A percentile compares a stretch with the other conserved stretches of the same genome.
Evolutionary conservation across 768 basidiomycete genomes (phyloP).

Genomic region (Amanita exitialis): DNA sequence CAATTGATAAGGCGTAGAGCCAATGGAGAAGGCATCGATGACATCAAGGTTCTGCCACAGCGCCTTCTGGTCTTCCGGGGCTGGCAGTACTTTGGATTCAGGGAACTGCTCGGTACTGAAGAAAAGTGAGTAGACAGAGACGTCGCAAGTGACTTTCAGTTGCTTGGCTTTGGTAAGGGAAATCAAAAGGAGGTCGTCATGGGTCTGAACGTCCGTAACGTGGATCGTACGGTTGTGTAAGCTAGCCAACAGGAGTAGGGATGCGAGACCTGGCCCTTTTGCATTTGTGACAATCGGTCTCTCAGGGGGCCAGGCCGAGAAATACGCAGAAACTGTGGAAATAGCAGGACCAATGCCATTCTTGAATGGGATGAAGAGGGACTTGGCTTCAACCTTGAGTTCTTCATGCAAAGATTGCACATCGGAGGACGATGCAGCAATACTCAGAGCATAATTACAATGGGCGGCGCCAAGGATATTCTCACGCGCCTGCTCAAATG

Average conservation of each 20-base stretch:
- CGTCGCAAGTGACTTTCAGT: slow-evolving; percentile 93
- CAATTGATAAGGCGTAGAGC: slow-evolving; percentile 71
- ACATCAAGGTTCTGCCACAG: slow-evolving; percentile 79
- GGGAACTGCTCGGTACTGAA: slow-evolving; percentile 73
- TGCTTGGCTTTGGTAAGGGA: slow-evolving; percentile 90
- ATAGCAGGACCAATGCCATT: slow-evolving; percentile 42
- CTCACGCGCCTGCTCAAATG: slow-evolving; percentile 59
- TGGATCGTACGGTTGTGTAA: slow-evolving; percentile 85
- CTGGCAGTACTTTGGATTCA: slow-evolving; percentile 52
- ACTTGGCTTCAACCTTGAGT: slow-evolving; percentile 68
- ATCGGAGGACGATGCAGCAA: slow-evolving; percentile 68
- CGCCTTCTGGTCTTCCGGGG: slow-evolving; percentile 64
- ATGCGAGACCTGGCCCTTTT: slow-evolving; percentile 84
- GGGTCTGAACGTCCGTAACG: slow-evolving; percentile 78
- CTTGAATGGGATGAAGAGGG: slow-evolving; percentile 76
- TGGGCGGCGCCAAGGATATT: slow-evolving; percentile 58
- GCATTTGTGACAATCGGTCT: slow-evolving; percentile 96
- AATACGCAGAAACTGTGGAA: slow-evolving; percentile 75
- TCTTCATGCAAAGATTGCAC: slow-evolving; percentile 59
- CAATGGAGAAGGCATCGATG: slow-evolving; percentile 89
- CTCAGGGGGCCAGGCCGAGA: slow-evolving; percentile 81
- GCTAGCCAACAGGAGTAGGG: slow-evolving; percentile 87
- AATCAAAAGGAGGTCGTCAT: slow-evolving; percentile 85
- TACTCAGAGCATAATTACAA: slow-evolving; percentile 81
- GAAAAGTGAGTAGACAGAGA: slow-evolving; percentile 87